Conservation (phyloP, 768 basidiomycete genomes). For the Suillus plorans region DNA sequence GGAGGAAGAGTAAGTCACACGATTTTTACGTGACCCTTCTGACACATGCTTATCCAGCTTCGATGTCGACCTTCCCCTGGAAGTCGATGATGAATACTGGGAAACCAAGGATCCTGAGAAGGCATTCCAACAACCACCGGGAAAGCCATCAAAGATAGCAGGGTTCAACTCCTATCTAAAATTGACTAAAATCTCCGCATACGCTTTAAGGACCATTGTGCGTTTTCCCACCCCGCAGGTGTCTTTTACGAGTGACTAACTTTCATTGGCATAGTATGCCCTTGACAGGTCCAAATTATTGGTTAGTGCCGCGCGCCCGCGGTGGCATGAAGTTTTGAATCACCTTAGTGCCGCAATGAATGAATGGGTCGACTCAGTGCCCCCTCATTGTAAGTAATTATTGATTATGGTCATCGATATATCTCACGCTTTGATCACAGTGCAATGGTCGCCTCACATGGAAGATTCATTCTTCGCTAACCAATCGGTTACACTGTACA, state of each 20-base stretch:
- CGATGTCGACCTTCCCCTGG: constrained; percentile 77
- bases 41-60: constrained; percentile 51
- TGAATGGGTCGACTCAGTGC: constrained; percentile 70
- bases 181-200: constrained; percentile 68
- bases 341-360: constrained; percentile 70
- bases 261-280: constrained; percentile 52
- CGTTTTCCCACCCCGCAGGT: constrained; percentile 20
- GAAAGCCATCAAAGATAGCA: constrained; percentile 54
- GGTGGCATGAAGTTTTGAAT: constrained; percentile 59
- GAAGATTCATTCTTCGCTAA: constrained; percentile 47
- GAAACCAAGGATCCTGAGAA: constrained; percentile 45
- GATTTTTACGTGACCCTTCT: background rate
- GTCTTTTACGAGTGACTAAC: background rate
- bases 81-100: constrained; percentile 86
- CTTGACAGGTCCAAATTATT: constrained; percentile 64
- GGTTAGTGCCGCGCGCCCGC: constrained; percentile 48
- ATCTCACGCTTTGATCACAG: constrained; percentile 30
- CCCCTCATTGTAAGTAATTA: constrained; percentile 55
- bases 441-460: constrained; percentile 58
- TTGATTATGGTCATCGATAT: background rate
- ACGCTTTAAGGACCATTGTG: constrained; percentile 68
- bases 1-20: constrained; percentile 63
- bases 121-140: constrained; percentile 68
- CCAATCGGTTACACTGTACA: constrained; percentile 58
- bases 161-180: constrained; percentile 66